Conservation (phyloP, 306 rosid species). For the Ochetophila trinervis region DNA sequence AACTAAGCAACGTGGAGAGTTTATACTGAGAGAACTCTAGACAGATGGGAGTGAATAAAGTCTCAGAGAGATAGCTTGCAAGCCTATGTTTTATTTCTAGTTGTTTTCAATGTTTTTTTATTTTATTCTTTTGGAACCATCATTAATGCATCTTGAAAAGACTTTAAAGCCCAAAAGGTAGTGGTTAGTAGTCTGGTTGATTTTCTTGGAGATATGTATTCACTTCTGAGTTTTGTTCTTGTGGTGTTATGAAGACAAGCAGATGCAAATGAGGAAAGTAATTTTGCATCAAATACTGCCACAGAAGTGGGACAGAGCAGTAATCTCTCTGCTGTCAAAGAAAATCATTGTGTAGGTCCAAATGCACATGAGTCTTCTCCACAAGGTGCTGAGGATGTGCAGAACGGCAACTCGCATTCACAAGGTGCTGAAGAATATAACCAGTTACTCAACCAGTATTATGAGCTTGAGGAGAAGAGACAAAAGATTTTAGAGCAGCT, state of each 20-base stretch:
- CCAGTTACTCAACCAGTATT: conserved; percentile 51
- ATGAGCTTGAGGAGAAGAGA: conserved; percentile 84
- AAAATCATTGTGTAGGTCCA: conserved; percentile 31
- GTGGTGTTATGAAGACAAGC: conserved; percentile 35
- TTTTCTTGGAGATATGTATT: not conserved
- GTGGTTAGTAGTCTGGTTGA: not conserved
- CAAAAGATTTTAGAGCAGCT: conserved; percentile 67
- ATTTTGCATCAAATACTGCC: conserved; percentile 21
- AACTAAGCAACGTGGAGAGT: too few relatives aligned
- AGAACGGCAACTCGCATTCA: conserved; percentile 32
- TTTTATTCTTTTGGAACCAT: not conserved
- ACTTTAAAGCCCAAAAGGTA: not conserved
- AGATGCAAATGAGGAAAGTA: conserved; percentile 34
- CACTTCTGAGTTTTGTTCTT: not conserved
- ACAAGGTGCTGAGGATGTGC: conserved; percentile 25
- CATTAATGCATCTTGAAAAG: not conserved
- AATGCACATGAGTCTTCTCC: conserved; percentile 27
- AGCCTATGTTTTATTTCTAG: too few relatives aligned
- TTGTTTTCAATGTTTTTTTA: too few relatives aligned
- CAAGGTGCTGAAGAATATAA: conserved; percentile 51
- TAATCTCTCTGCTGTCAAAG: conserved; percentile 34
- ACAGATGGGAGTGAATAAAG: too few relatives aligned
- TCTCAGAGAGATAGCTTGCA: too few relatives aligned
- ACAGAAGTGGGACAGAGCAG: conserved; percentile 34
- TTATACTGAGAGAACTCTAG: too few relatives aligned